Evolutionary conservation across 2,329 filamentous ascomycete genomes (phyloP).

Genomic region (Penicillium nordicum): DNA sequence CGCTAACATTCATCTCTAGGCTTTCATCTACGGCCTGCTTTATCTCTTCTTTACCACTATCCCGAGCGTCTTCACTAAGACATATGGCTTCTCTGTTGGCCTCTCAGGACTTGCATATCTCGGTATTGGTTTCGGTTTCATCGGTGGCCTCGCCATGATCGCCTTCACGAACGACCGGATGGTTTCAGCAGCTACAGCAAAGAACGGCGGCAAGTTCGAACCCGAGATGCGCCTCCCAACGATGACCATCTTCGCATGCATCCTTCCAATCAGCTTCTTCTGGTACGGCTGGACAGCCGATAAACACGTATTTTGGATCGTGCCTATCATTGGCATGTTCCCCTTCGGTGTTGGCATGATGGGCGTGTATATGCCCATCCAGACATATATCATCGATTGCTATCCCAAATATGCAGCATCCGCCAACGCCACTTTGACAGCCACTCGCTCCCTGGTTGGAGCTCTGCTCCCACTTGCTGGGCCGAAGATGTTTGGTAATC

Average conservation of each 20-base stretch:
- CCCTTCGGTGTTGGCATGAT: slow-evolving; percentile 55
- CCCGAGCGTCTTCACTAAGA: slow-evolving; percentile 45
- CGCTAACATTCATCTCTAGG: neutral
- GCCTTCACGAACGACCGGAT: slow-evolving; percentile 31
- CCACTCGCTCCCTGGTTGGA: slow-evolving; percentile 49
- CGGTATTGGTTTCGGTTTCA: slow-evolving; percentile 45
- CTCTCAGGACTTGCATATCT: slow-evolving; percentile 48
- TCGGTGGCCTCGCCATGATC: slow-evolving; percentile 33
- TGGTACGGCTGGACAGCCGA: slow-evolving; percentile 58
- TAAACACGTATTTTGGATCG: slow-evolving; percentile 52
- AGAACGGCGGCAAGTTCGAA: slow-evolving; percentile 38
- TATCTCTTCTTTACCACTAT: slow-evolving; percentile 54
- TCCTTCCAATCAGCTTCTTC: slow-evolving; percentile 55
- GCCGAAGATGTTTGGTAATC: slow-evolving; percentile 10
- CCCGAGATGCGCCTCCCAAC: slow-evolving; percentile 52
- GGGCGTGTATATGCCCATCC: slow-evolving; percentile 49
- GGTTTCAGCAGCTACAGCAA: slow-evolving; percentile 24
- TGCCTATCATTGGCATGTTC: slow-evolving; percentile 57
- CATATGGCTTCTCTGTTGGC: slow-evolving; percentile 46
- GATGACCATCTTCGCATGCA: slow-evolving; percentile 52
- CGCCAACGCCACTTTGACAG: slow-evolving; percentile 53
- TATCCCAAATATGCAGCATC: slow-evolving; percentile 46
- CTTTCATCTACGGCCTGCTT: slow-evolving; percentile 51
- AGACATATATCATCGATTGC: slow-evolving; percentile 61
- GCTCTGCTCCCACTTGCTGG: slow-evolving; percentile 21